Conservation (phyloP, 2,329 filamentous ascomycete species). For the Capronia americana region DNA sequence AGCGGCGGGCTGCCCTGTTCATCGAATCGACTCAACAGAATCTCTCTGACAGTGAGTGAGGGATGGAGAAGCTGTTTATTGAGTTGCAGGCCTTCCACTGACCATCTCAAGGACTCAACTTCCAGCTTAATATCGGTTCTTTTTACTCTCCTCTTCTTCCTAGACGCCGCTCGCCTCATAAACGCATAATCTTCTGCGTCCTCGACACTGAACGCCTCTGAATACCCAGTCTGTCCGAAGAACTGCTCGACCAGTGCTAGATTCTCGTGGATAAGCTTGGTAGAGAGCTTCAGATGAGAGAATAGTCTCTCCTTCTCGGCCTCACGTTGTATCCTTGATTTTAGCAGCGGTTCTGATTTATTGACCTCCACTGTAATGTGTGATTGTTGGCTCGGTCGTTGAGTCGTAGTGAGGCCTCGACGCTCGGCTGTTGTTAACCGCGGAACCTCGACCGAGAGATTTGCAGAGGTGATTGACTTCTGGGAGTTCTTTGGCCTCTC, state of each 20-base stretch:
- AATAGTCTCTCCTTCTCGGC: constrained; percentile 24
- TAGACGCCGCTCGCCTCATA: constrained; percentile 24
- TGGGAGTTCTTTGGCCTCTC: neutral
- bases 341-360: neutral
- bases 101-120: constrained; percentile 8
- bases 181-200: constrained; percentile 17
- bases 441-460: neutral
- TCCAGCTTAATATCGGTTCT: constrained; percentile 16
- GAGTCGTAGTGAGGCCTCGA: neutral
- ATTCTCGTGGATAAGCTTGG: constrained; percentile 17
- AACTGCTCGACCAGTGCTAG: constrained; percentile 27
- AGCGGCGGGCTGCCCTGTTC: constrained; percentile 30
- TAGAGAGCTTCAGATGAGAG: constrained; percentile 27
- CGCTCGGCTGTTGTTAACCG: neutral
- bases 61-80: constrained; percentile 28
- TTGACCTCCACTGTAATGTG: constrained; percentile 20
- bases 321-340: constrained; percentile 8
- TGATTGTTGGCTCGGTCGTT: neutral
- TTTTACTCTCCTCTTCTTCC: constrained; percentile 32
- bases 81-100: constrained; percentile 4
- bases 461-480: neutral
- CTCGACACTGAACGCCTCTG: constrained; percentile 20
- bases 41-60: constrained; percentile 23
- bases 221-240: constrained; percentile 33
- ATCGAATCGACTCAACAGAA: constrained; percentile 35